A percentile compares a stretch with the other conserved stretches of the same genome.
These are phyloP conservation scores for Cryptococcus jaspeensis DNA, from an alignment of 1,284 basidiomycete genomes.

Conservation along the genomic window DNA sequence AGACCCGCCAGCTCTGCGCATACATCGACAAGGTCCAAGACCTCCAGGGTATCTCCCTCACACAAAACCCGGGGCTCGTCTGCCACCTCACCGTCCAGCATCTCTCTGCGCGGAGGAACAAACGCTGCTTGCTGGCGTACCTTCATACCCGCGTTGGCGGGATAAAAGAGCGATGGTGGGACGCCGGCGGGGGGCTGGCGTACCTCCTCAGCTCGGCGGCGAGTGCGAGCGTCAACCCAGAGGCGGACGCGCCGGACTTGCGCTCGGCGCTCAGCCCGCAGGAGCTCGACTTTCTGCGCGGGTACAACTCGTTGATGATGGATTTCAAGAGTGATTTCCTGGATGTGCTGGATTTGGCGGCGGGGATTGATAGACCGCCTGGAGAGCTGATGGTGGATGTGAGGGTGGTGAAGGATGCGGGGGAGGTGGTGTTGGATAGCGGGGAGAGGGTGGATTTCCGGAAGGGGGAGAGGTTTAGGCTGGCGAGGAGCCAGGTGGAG, in stretches of 20 bases:
- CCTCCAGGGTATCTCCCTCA: conserved; percentile 36
- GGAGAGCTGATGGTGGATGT: conserved; percentile 53
- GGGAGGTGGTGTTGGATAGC: conserved; percentile 82
- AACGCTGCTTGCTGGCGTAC: conserved; percentile 89
- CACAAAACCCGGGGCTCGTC: conserved; percentile 54
- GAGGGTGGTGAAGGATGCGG: conserved; percentile 68
- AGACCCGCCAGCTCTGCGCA: conserved; percentile 78
- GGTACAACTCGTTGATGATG: conserved; percentile 77
- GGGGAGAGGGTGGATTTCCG: conserved; percentile 78
- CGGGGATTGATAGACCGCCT: conserved; percentile 67
- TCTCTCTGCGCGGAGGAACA: conserved; percentile 83
- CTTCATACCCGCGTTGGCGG: conserved; percentile 78
- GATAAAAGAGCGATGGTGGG: conserved; percentile 84
- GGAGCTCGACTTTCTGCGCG: conserved; percentile 84
- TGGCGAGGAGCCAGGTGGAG: conserved; percentile 82
- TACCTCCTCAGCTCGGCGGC: conserved; percentile 64
- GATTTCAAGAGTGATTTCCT: conserved; percentile 81
- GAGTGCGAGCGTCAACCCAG: conserved; percentile 12
- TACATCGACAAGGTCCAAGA: conserved; percentile 48
- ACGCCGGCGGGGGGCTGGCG: conserved; percentile 83
- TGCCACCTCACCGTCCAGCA: conserved; percentile 81
- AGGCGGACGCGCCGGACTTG: conserved; percentile 56
- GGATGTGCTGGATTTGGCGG: conserved; percentile 80
- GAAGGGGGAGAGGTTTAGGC: conserved; percentile 82
- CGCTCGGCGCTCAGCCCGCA: conserved; percentile 78